These are phyloP conservation scores for Mercurialis annua DNA, from an alignment of 345 rosid genomes.

Conservation along the genomic window DNA sequence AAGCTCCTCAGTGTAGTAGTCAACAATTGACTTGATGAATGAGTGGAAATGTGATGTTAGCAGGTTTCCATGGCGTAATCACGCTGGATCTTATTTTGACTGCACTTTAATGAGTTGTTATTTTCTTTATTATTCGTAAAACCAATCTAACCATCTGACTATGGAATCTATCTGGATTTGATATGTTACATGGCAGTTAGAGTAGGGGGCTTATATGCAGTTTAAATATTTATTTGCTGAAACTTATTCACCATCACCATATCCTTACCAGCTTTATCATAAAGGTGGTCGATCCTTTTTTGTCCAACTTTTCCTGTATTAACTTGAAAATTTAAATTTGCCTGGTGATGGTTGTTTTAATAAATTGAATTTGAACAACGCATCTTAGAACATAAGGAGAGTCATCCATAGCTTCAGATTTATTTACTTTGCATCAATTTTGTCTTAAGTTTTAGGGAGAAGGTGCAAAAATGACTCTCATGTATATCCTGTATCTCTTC, in stretches of 20 bases:
- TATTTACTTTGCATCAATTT: not conserved
- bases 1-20: not conserved
- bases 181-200: not conserved
- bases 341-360: not conserved
- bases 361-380: not conserved
- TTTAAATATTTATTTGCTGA: not conserved
- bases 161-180: not conserved
- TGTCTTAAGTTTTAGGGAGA: not conserved
- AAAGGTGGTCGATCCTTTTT: not conserved
- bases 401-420: not conserved
- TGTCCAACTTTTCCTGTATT: not conserved
- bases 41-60: not conserved
- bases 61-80: not conserved
- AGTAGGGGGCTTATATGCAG: not conserved
- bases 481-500: no score
- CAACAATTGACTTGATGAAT: not conserved
- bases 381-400: not conserved
- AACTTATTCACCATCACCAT: not conserved
- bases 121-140: slow-evolving; percentile 1
- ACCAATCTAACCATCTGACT: not conserved
- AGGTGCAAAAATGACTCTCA: no score
- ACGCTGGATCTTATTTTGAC: not conserved
- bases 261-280: not conserved
- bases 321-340: not conserved
- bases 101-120: not conserved